Conservation (phyloP, 2,329 filamentous ascomycete genomes). For the Ophiocordyceps camponoti-floridani region DNA sequence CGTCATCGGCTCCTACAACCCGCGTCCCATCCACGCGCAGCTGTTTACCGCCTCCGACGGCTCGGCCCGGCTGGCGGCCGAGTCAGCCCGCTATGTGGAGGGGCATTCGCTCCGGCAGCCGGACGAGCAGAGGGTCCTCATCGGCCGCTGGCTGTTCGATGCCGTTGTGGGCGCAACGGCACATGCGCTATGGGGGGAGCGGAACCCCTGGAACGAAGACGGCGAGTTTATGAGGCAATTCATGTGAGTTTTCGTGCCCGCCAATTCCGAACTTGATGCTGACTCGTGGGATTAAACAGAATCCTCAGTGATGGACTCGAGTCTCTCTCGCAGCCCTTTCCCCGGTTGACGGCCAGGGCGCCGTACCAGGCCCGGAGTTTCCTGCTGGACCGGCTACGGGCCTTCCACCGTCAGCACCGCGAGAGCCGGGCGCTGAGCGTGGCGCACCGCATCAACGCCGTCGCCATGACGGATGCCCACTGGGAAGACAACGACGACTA, state of each 20-base stretch:
- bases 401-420: constrained; percentile 10
- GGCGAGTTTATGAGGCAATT: constrained; percentile 12
- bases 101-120: constrained; percentile 7
- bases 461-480: constrained; percentile 10
- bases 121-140: constrained; percentile 4
- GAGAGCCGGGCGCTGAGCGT: constrained; percentile 7
- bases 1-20: constrained; percentile 9
- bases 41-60: constrained; percentile 10
- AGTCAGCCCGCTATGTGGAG: constrained; percentile 7
- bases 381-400: constrained; percentile 7
- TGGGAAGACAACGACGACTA: constrained; percentile 15
- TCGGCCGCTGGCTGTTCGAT: constrained; percentile 12
- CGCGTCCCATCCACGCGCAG: constrained; percentile 10
- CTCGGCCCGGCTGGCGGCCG: constrained; percentile 6
- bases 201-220: constrained; percentile 14
- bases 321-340: constrained; percentile 9
- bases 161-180: constrained; percentile 13
- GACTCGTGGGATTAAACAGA: constrained; percentile 3
- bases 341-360: constrained; percentile 9
- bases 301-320: constrained; percentile 12
- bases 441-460: constrained; percentile 13
- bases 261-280: too few relatives aligned
- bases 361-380: constrained; percentile 11
- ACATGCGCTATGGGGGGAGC: constrained; percentile 12
- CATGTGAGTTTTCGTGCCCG: constrained; percentile 6